phyloP scores from a whole-genome alignment of 768 basidiomycete species.

The Xerocomellus amylosporus region DNA sequence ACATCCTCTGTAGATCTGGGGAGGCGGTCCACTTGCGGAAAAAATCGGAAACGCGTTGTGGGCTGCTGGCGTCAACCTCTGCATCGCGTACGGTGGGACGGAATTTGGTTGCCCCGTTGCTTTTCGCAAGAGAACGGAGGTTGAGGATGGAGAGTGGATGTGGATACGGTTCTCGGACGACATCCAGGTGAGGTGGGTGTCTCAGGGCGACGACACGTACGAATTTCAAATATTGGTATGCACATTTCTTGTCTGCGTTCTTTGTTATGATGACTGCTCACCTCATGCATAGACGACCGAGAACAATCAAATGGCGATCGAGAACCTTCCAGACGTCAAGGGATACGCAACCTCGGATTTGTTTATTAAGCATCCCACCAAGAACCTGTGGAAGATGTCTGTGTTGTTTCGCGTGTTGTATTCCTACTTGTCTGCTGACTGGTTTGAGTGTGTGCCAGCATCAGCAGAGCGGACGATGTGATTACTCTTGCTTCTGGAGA shows the following conservation, averaged over 20 bases:
- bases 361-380: conserved; percentile 43
- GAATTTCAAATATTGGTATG: background rate
- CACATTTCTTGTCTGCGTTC: background rate
- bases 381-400: conserved; percentile 38
- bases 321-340: conserved; percentile 38
- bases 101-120: background rate
- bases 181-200: background rate
- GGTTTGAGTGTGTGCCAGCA: conserved; percentile 17
- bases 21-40: background rate
- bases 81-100: background rate
- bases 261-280: background rate
- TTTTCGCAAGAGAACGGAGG: background rate
- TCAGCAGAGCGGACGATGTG: conserved; percentile 30
- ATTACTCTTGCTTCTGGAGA: background rate
- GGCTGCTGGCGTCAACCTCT: background rate
- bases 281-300: background rate
- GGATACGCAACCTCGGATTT: conserved; percentile 46
- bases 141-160: background rate
- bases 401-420: background rate
- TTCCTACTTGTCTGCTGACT: fast-evolving
- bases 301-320: conserved; percentile 6
- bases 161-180: background rate
- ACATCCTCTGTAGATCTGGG: background rate
- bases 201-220: background rate
- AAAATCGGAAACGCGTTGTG: background rate